These are phyloP conservation scores for Aspergillus avenaceus DNA, from an alignment of 495 filamentous ascomycete species.

Conservation along the genomic window DNA sequence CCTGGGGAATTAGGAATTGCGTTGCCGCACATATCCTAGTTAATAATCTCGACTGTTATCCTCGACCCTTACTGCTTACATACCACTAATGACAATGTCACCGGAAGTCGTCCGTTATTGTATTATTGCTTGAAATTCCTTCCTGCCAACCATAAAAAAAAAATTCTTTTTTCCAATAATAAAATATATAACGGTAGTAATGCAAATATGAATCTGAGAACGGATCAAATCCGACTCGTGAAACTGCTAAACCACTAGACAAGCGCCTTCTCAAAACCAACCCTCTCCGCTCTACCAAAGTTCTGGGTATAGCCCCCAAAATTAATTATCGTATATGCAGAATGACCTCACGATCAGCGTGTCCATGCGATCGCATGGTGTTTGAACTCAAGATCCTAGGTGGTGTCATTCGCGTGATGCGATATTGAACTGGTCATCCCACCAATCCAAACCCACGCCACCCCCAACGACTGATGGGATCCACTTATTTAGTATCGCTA, in stretches of 20 bases:
- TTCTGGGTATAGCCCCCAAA: neutral
- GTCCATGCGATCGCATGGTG: neutral
- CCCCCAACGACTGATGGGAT: neutral
- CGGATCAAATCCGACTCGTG: too few relatives aligned
- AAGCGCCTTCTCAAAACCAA: too few relatives aligned
- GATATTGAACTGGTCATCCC: neutral
- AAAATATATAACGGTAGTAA: too few relatives aligned
- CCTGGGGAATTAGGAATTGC: neutral
- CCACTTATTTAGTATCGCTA: neutral
- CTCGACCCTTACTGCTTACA: neutral
- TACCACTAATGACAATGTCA: neutral
- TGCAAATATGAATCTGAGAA: too few relatives aligned
- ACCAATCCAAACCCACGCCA: neutral
- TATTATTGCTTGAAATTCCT: too few relatives aligned
- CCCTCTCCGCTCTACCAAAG: too few relatives aligned
- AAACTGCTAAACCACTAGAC: too few relatives aligned
- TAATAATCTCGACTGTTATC: too few relatives aligned
- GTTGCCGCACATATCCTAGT: neutral
- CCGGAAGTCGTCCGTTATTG: too few relatives aligned
- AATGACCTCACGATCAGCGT: slow-evolving; percentile 7
- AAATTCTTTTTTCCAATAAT: too few relatives aligned
- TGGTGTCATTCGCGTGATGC: neutral
- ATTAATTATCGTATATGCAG: neutral
- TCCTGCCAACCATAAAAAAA: too few relatives aligned
- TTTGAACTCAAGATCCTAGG: neutral